Evolutionary conservation across 441 rosid species (phyloP).

Genomic region (Erysimum cheiri): DNA sequence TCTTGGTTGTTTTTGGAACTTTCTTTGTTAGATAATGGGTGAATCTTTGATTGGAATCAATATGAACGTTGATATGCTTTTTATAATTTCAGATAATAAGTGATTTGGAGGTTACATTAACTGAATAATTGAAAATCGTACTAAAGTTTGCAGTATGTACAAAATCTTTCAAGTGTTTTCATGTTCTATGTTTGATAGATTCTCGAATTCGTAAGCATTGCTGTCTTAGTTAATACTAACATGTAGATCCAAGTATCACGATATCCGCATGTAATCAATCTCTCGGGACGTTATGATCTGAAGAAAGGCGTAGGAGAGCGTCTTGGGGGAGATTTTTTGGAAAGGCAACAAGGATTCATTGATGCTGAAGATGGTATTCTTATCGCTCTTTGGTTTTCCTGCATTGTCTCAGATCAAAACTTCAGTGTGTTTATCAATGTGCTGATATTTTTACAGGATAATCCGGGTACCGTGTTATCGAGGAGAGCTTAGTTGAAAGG

Average conservation of each 20-base stretch:
- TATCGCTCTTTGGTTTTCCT: constrained; percentile 6
- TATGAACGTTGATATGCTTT: neutral
- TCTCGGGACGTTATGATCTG: constrained; percentile 70
- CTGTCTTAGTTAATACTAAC: no score
- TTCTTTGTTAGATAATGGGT: constrained; percentile 9
- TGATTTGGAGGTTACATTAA: no score
- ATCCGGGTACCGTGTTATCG: constrained; percentile 50
- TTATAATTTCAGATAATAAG: no score
- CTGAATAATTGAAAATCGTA: no score
- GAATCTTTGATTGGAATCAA: neutral
- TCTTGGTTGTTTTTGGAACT: constrained; percentile 4
- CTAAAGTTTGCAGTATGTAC: neutral
- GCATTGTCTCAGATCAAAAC: neutral
- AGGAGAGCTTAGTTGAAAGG: constrained; percentile 60
- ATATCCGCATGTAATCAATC: constrained; percentile 58
- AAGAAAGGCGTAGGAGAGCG: constrained; percentile 58
- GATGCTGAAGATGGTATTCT: constrained; percentile 54
- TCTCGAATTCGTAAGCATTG: no score
- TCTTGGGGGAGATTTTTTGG: neutral
- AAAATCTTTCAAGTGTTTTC: no score
- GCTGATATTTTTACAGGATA: constrained; percentile 45
- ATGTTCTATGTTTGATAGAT: no score
- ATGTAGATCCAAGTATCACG: constrained; percentile 53
- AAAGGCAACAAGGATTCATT: no score
- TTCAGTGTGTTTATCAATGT: constrained; percentile 4